Conservation (phyloP, 1,284 basidiomycete species). For the Microbotryum scabiosae region DNA sequence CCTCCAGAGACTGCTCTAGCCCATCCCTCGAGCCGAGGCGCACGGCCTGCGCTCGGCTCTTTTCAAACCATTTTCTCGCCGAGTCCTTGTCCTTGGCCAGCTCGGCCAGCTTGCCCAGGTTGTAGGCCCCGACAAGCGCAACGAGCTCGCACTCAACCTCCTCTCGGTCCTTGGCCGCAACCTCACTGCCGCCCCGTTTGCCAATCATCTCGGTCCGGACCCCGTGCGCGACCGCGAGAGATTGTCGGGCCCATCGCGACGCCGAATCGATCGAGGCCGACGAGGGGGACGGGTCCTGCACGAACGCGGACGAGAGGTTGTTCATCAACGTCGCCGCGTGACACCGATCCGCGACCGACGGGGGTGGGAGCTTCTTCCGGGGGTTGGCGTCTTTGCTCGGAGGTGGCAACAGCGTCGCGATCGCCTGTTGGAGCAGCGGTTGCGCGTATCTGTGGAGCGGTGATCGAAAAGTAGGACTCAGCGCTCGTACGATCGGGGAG, state of each 20-base stretch:
- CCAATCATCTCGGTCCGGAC: conserved; percentile 13
- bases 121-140: conserved; percentile 24
- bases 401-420: conserved; percentile 22
- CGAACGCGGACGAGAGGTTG: conserved; percentile 28
- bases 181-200: no score
- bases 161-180: conserved; percentile 19
- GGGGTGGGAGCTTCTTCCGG: background rate
- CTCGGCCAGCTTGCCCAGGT: conserved; percentile 29
- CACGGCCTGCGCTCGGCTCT: conserved; percentile 10
- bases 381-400: conserved; percentile 15
- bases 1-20: conserved; percentile 8
- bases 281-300: conserved; percentile 15
- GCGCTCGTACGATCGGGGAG: background rate
- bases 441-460: conserved; percentile 16
- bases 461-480: background rate
- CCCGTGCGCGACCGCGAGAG: conserved; percentile 15
- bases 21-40: conserved; percentile 16
- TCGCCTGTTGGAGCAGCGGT: conserved; percentile 26
- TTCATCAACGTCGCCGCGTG: conserved; percentile 32
- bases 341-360: conserved; percentile 18
- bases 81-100: conserved; percentile 15
- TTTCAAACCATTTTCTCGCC: conserved; percentile 20
- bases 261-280: conserved; percentile 9
- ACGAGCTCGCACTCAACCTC: conserved; percentile 28
- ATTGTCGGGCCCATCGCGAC: conserved; percentile 23